A percentile compares a stretch with the other conserved stretches of the same genome.
Evolutionary conservation across 2,329 filamentous ascomycete species (phyloP).

Genomic region (Calonectria pteridis): DNA sequence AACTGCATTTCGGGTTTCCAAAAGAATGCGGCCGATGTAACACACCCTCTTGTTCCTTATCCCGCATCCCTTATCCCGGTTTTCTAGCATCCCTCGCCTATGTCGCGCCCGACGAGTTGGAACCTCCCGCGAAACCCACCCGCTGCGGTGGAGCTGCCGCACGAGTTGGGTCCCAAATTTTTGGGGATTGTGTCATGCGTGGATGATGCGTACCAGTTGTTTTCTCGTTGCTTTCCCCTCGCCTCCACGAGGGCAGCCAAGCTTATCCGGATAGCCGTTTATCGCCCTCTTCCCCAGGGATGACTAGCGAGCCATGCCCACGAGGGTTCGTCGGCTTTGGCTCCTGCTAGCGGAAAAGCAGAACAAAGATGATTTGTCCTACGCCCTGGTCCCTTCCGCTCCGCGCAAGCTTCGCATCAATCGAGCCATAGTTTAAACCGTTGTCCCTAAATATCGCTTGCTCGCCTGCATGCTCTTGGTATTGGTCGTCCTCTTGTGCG

Average conservation of each 20-base stretch:
- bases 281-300: neutral
- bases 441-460: slow-evolving; percentile 24
- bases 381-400: slow-evolving; percentile 9
- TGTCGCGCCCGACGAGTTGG: slow-evolving; percentile 25
- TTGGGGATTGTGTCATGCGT: neutral
- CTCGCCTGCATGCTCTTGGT: neutral
- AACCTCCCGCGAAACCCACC: slow-evolving; percentile 26
- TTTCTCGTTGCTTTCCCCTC: neutral
- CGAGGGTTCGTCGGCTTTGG: slow-evolving; percentile 7
- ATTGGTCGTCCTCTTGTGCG: neutral
- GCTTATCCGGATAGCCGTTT: slow-evolving; percentile 13
- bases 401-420: slow-evolving; percentile 11
- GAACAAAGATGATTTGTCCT: slow-evolving; percentile 1
- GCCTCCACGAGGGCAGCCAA: neutral
- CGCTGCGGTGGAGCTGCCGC: slow-evolving; percentile 9
- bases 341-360: slow-evolving; percentile 14
- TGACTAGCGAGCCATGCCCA: neutral
- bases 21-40: neutral
- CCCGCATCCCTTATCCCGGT: slow-evolving; percentile 24
- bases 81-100: slow-evolving; percentile 26
- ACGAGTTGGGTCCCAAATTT: neutral
- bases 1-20: slow-evolving; percentile 4
- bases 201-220: neutral
- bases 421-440: neutral
- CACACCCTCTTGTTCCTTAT: slow-evolving; percentile 6